Percentiles rank a stretch among this genome's conserved stretches.
Conservation (phyloP, 768 basidiomycete species). For the Cantharellus anzutake region DNA sequence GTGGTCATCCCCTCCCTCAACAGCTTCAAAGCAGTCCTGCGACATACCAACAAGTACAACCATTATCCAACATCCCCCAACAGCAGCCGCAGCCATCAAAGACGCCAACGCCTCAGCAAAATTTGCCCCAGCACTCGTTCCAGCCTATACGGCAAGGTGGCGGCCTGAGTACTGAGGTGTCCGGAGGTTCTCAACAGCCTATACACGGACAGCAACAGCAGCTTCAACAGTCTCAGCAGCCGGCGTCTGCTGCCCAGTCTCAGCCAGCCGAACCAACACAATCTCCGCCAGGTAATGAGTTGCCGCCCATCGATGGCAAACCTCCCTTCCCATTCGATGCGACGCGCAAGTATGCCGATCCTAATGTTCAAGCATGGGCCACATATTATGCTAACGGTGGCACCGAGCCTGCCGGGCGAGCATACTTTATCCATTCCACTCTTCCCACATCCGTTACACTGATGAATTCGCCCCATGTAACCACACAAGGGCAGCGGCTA, state of each 20-base stretch:
- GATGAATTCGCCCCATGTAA: no score
- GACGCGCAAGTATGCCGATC: conserved; percentile 46
- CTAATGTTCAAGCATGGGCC: conserved; percentile 74
- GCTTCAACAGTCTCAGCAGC: conserved; percentile 16
- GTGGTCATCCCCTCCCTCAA: no score
- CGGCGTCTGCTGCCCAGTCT: not conserved
- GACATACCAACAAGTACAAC: no score
- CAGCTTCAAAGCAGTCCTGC: no score
- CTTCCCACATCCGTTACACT: not conserved
- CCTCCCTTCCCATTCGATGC: conserved; percentile 24
- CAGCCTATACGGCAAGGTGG: no score
- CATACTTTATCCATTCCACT: conserved; percentile 37
- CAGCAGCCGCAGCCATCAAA: no score
- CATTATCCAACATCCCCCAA: no score
- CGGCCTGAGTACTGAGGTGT: no score
- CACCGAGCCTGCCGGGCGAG: conserved; percentile 47
- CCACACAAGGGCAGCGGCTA: no score
- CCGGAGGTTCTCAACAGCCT: no score
- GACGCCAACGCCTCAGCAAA: no score
- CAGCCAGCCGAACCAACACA: not conserved
- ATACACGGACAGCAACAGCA: conserved; percentile 12
- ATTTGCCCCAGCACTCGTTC: no score
- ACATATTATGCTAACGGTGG: conserved; percentile 72
- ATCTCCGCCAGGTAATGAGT: not conserved
- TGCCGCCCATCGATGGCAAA: not conserved